These are phyloP conservation scores for Coemansia brasiliensis DNA, from an alignment of 192 early-diverging fungal species.

Conservation along the genomic window DNA sequence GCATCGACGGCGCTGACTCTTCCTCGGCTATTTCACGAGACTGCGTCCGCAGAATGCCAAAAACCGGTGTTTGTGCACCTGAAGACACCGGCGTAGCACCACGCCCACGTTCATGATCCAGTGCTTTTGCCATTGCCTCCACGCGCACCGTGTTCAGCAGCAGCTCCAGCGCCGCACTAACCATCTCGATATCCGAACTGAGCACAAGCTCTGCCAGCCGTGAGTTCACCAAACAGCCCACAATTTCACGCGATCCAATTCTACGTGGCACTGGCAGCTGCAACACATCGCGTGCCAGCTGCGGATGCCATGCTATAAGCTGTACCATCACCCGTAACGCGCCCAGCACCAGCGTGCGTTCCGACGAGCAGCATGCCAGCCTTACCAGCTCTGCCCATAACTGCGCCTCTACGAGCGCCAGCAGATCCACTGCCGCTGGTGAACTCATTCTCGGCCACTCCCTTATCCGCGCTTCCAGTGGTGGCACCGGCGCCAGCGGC, in stretches of 20 bases:
- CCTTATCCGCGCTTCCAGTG: conserved; percentile 9
- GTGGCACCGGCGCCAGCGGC: conserved; percentile 30
- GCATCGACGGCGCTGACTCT: conserved; percentile 35
- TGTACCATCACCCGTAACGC: conserved; percentile 44
- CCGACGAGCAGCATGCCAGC: conserved; percentile 23
- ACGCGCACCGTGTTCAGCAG: conserved; percentile 49
- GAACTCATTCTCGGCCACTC: conserved; percentile 2
- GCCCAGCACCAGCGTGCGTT: conserved; percentile 42
- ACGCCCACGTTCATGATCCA: conserved; percentile 36
- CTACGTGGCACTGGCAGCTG: conserved; percentile 29
- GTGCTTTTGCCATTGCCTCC: conserved; percentile 40
- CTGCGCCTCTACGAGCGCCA: conserved; percentile 39
- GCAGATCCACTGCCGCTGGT: conserved; percentile 11
- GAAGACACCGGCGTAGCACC: conserved; percentile 18
- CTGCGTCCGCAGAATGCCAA: conserved; percentile 10
- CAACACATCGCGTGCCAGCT: conserved; percentile 46
- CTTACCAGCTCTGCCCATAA: conserved; percentile 52
- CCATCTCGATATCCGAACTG: conserved; percentile 39
- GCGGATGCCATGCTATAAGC: conserved; percentile 49
- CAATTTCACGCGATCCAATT: not conserved
- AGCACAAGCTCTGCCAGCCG: conserved; percentile 37
- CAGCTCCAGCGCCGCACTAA: conserved; percentile 39
- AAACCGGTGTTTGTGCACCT: conserved; percentile 37
- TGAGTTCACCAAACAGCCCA: conserved; percentile 33
- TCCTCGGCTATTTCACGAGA: not conserved